phyloP scores from a whole-genome alignment of 2,329 filamentous ascomycete genomes.

The Paracoccidioides lutzii region DNA sequence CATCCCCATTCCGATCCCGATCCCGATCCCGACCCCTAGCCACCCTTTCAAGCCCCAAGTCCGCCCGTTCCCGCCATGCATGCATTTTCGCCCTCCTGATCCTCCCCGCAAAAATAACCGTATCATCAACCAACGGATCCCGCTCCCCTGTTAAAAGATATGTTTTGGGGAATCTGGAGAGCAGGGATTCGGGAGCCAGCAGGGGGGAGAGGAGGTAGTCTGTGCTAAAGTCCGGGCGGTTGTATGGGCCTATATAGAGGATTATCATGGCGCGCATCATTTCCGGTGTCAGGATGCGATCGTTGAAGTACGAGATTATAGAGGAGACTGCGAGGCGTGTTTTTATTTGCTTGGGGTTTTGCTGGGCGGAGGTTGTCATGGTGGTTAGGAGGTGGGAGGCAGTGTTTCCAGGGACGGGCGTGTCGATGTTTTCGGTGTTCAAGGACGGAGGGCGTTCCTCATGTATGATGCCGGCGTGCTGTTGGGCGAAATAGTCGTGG shows the following conservation, averaged over 20 bases:
- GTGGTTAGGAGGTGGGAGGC: constrained; percentile 24
- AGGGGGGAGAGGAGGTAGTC: constrained; percentile 87
- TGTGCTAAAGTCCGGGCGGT: constrained; percentile 80
- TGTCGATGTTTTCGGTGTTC: constrained; percentile 15
- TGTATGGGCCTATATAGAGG: constrained; percentile 85
- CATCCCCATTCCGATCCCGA: too few relatives aligned
- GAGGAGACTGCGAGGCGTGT: constrained; percentile 87
- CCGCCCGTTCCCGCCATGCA: constrained; percentile 42
- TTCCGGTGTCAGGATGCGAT: constrained; percentile 84
- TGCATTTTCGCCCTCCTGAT: constrained; percentile 64
- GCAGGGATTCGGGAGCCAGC: constrained; percentile 69
- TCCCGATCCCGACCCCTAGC: too few relatives aligned
- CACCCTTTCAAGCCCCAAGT: constrained; percentile 42
- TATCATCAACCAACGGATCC: constrained; percentile 91
- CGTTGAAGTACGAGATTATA: constrained; percentile 98
- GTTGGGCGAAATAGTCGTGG: constrained; percentile 21
- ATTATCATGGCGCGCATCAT: constrained; percentile 99
- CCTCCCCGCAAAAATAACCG: constrained; percentile 84
- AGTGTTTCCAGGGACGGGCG: constrained; percentile 20
- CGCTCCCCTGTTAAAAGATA: constrained; percentile 92
- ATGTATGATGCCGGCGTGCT: constrained; percentile 4
- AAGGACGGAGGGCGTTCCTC: constrained; percentile 8
- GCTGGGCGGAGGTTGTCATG: too few relatives aligned
- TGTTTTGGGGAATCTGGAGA: constrained; percentile 82
- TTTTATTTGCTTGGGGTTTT: constrained; percentile 41